Base-by-base conservation (phyloP, 2,329 filamentous ascomycete species). In the Ampelomyces quisqualis region DNA sequence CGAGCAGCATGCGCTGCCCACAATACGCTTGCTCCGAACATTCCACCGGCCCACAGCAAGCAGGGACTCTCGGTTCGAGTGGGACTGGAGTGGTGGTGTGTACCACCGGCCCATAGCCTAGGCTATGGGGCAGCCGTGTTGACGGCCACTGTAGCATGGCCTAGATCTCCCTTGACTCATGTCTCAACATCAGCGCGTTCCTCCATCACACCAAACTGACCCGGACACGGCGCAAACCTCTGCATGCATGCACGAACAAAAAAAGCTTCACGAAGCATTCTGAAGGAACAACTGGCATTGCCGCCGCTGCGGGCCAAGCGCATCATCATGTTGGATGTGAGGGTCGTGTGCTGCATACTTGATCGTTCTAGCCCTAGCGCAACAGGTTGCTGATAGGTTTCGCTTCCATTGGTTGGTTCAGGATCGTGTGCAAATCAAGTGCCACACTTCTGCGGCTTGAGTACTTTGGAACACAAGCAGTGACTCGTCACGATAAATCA, bases 201-300 rank as follows among this genome's bases (percentile, higher is more conserved):
- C n/a, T n/a, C n/a, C n/a, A n/a, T n/a, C n/a, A n/a, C n/a, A n/a
- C n/a, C n/a, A n/a, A n/a, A n/a, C n/a, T n/a, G n/a, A n/a, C n/a
- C n/a, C n/a, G n/a, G n/a, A n/a, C n/a, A n/a, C 13, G 4, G 10
- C 34, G 7, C 43, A 23, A 15, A 20, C 18, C 11, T 18, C 31
- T 10, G 34, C 21, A 34, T 31, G 31, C 30, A 23, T 31, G 31
- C 30, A 23, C 15, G 9, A 34, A 29, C 22, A 29, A 24, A 8
- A 34, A 21, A 31, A 24, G 13, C 22, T 17, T 33, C 17, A 20
- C 21, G 26, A 39, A 51, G 43, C n/a, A 42, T n/a, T n/a, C 35
- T 27, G 20, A 46, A 29, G 27, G 13, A 17, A 9, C 27, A 15
- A 13, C 43, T 44, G 31, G 40, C 43, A 38, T 40, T 27, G 17